phyloP scores from a whole-genome alignment of 345 rosid species.

The Hibiscus syriacus region DNA sequence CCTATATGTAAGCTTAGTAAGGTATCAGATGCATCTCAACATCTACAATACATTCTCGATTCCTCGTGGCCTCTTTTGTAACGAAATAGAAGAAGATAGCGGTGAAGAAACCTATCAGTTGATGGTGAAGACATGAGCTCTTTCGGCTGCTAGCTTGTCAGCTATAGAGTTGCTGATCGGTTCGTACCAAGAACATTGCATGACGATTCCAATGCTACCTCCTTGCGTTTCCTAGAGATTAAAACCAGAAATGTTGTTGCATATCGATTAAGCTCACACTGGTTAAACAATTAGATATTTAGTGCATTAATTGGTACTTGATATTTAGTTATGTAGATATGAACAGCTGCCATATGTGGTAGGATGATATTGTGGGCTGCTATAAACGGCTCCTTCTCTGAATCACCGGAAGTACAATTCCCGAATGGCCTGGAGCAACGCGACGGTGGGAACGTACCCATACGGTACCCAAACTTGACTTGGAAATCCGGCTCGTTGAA shows the following conservation, averaged over 20 bases:
- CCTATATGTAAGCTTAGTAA: no score
- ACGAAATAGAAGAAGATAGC: background rate
- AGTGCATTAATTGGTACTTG: constrained; percentile 36
- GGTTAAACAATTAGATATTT: constrained; percentile 23
- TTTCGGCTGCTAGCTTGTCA: constrained; percentile 46
- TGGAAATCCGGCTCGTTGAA: constrained; percentile 50
- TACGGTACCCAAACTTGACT: constrained; percentile 19
- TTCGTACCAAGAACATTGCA: constrained; percentile 48
- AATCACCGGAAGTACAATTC: constrained; percentile 45
- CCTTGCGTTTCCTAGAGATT: constrained; percentile 37
- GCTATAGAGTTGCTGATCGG: no score
- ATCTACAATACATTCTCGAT: background rate
- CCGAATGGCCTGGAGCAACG: constrained; percentile 44
- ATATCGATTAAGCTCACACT: no score
- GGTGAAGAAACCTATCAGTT: constrained; percentile 34
- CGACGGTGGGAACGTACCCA: constrained; percentile 36
- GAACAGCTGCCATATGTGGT: constrained; percentile 46
- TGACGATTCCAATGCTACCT: constrained; percentile 53
- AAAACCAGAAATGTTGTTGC: background rate
- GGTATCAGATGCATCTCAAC: background rate
- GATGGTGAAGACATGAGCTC: constrained; percentile 54
- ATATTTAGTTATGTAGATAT: constrained; percentile 35
- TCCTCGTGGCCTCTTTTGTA: background rate
- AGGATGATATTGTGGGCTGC: constrained; percentile 42
- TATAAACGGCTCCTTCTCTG: constrained; percentile 42